These are phyloP conservation scores for Stephanodiscus triporus DNA, from an alignment of 108 stramenopile genomes.

Conservation along the genomic window DNA sequence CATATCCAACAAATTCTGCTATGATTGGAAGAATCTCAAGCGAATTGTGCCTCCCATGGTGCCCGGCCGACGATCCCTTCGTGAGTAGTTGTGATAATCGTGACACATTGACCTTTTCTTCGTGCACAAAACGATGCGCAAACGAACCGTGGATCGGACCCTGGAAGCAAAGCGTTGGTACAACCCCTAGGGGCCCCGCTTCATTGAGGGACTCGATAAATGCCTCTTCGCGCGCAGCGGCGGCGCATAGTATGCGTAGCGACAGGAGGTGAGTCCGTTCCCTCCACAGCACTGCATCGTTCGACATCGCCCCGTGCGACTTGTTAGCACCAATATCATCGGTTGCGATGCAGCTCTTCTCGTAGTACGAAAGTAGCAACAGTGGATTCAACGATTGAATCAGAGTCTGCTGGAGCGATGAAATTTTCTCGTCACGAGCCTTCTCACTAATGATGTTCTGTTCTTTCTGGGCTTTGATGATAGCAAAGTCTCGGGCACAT, in stretches of 20 bases:
- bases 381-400: conserved; percentile 51
- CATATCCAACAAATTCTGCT: conserved; percentile 48
- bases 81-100: conserved; percentile 29
- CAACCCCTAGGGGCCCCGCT: conserved; percentile 27
- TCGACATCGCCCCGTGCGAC: conserved; percentile 16
- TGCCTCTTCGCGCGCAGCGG: conserved; percentile 64
- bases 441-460: conserved; percentile 36
- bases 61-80: conserved; percentile 2
- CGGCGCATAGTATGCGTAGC: conserved; percentile 71
- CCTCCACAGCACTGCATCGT: conserved; percentile 60
- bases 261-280: conserved; percentile 58
- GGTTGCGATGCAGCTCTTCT: conserved; percentile 29
- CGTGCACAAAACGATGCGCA: conserved; percentile 42
- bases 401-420: conserved; percentile 49
- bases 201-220: conserved; percentile 51
- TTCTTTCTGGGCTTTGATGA: conserved; percentile 1
- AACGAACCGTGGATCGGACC: conserved; percentile 46
- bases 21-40: conserved; percentile 50
- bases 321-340: conserved; percentile 5
- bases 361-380: conserved; percentile 34
- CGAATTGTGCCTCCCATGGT: conserved; percentile 21
- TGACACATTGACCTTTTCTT: conserved; percentile 38
- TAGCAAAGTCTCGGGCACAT: conserved; percentile 39
- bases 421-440: conserved; percentile 28
- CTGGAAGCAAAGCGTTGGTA: conserved; percentile 53